These are phyloP conservation scores for Hydnomerulius pinastri DNA, from an alignment of 768 basidiomycete species.

Conservation along the genomic window DNA sequence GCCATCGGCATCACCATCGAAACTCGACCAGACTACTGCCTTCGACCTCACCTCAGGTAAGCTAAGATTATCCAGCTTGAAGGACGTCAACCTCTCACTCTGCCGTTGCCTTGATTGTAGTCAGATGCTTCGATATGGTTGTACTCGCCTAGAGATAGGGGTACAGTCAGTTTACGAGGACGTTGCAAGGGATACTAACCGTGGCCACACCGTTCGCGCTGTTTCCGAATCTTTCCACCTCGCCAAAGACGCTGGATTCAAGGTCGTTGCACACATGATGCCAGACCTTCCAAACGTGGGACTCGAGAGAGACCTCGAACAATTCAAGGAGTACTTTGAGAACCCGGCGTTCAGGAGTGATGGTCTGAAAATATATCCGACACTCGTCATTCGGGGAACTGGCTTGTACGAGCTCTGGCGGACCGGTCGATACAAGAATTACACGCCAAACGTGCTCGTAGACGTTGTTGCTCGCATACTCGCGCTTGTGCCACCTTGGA, in stretches of 20 bases:
- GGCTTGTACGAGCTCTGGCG: slow-evolving; percentile 95
- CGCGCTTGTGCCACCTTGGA: slow-evolving; percentile 98
- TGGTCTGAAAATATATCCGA: slow-evolving; percentile 98
- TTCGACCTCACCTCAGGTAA: slow-evolving; percentile 92
- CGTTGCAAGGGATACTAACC: slow-evolving; percentile 97
- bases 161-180: slow-evolving; percentile 99
- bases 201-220: slow-evolving; percentile 97
- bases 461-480: slow-evolving; percentile 96
- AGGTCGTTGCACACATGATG: slow-evolving; percentile 99
- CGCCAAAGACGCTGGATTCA: slow-evolving; percentile 98
- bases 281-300: slow-evolving; percentile 98
- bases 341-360: slow-evolving; percentile 97
- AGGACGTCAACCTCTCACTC: not conserved
- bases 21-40: slow-evolving; percentile 96
- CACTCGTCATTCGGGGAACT: slow-evolving; percentile 95
- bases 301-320: slow-evolving; percentile 94
- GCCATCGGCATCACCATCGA: slow-evolving; percentile 99
- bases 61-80: slow-evolving; percentile 4
- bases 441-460: slow-evolving; percentile 97
- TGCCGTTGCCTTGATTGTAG: slow-evolving; percentile 39
- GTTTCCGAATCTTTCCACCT: slow-evolving; percentile 97
- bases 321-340: slow-evolving; percentile 99
- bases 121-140: slow-evolving; percentile 99
- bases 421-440: slow-evolving; percentile 98
- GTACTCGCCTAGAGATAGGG: slow-evolving; percentile 96